phyloP scores from a whole-genome alignment of 192 early-diverging fungal genomes.

The Backusella circina region DNA sequence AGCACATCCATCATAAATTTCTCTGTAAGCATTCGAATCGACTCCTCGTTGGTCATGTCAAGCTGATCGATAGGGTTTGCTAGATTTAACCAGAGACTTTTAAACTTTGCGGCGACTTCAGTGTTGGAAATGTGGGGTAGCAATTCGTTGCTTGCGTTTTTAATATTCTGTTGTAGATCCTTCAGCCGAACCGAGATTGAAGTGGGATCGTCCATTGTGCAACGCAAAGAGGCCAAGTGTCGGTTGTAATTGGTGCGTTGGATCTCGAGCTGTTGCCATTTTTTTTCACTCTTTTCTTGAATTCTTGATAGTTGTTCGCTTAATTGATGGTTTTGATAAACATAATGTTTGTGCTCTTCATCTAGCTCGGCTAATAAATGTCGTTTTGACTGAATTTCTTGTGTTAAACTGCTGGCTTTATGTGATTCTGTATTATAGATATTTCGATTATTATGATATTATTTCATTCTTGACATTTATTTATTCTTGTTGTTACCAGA shows the following conservation, averaged over 20 bases:
- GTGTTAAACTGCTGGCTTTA: not conserved
- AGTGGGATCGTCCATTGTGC: constrained; percentile 39
- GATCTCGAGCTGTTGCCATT: not conserved
- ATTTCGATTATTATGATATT: not conserved
- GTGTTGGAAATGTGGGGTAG: constrained; percentile 11
- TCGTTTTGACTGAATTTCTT: not conserved
- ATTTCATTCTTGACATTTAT: not conserved
- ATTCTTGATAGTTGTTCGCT: not conserved
- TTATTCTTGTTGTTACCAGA: not conserved
- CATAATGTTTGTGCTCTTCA: not conserved
- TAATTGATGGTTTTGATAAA: not conserved
- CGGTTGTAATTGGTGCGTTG: constrained; percentile 18
- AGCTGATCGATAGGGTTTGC: not conserved
- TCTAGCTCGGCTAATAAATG: not conserved
- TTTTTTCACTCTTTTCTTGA: constrained; percentile 4
- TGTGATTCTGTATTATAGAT: not conserved
- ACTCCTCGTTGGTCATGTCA: not conserved
- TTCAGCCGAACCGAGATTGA: constrained; percentile 36
- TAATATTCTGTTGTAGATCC: constrained; percentile 29
- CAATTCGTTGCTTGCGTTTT: constrained; percentile 29
- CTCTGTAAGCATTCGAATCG: not conserved
- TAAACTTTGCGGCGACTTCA: not conserved
- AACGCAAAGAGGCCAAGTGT: constrained; percentile 31
- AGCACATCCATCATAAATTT: constrained; percentile 14
- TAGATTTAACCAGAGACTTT: not conserved